phyloP scores from a whole-genome alignment of 495 filamentous ascomycete genomes.

The Hypoxylon intermedium region DNA sequence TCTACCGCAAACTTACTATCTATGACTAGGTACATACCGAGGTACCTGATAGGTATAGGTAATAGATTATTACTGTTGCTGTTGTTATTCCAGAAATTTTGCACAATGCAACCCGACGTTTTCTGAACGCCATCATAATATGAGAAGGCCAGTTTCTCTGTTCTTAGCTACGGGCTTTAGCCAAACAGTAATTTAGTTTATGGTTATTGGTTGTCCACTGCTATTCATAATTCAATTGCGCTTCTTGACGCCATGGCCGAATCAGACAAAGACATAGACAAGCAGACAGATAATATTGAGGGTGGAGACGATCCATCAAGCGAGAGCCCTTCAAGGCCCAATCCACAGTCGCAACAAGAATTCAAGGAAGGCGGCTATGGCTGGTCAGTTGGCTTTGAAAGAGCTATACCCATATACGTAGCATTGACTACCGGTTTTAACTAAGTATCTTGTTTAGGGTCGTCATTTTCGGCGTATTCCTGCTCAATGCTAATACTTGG shows the following conservation, averaged over 20 bases:
- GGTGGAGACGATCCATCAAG: conserved; percentile 13
- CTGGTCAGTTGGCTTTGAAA: conserved; percentile 42
- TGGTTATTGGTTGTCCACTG: not conserved
- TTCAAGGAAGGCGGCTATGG: conserved; percentile 57
- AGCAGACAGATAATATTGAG: conserved; percentile 2
- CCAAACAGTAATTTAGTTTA: not conserved
- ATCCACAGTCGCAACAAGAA: conserved; percentile 34
- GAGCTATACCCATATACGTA: not conserved
- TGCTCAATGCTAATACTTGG: conserved; percentile 68
- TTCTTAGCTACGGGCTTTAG: not conserved
- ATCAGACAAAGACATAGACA: conserved; percentile 5
- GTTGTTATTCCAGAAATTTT: conserved; percentile 26
- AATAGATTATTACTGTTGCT: no score
- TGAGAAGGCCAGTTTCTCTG: conserved; percentile 1
- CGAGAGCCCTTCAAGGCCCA: not conserved
- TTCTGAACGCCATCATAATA: conserved; percentile 1
- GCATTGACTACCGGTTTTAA: not conserved
- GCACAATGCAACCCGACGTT: conserved; percentile 5
- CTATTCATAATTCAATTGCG: not conserved
- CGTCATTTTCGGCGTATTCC: conserved; percentile 56
- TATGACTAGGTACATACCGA: no score
- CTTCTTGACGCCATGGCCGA: conserved; percentile 17
- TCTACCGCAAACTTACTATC: no score
- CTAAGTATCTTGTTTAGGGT: conserved; percentile 47
- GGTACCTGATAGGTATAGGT: no score